Evolutionary conservation across 768 basidiomycete genomes (phyloP), one percentile per base, ranked within the genome.

Genomic region (Lactarius trivialis): DNA sequence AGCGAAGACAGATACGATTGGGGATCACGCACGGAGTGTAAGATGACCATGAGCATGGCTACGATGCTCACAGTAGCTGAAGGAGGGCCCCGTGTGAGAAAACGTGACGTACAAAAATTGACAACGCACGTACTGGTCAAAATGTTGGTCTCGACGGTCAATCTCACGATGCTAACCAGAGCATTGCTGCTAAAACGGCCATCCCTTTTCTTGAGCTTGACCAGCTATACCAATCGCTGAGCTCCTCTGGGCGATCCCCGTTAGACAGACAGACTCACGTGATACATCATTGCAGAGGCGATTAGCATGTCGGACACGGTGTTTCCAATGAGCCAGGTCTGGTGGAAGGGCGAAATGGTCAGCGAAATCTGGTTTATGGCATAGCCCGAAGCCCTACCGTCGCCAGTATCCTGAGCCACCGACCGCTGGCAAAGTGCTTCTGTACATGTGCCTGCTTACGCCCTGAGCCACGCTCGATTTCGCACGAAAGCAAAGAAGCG

Each of bases 101-200:
- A 8, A 28, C 14, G 2, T 5, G 11, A 28, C 4, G 28, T 5
- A 9, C n/a, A 26, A 30, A 15, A 8, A 32, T 36, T 26, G 34
- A 58, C 26, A 21, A n/a, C 36, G 17, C 17, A 53, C 56, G 34
- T 26, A 51, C 66, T 41, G 58, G 67, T 26, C 65, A 70, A 60
- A 2, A 61, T 15, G 51, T 70, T 71, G 1, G 69, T 70, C 57
- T 71, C 70, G 26, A 71, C 49, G 12, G 67, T 68, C 51, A 71
- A n/a, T 15, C 67, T 68, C 4, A 71, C 65, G 2, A 71, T 53
- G 2, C 65, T 60, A 3, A 58, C 24, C 1, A 71, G 39, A 24
- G 63, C 26, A 30, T 66, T 32, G 24, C 21, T n/a, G 24, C 21
- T 15, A 28, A 34, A 28, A 17, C 17, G 6, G 19, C 51, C n/a